These are phyloP conservation scores for Solanum pinnatisectum DNA, from an alignment of 257 asterid species.

Conservation along the genomic window DNA sequence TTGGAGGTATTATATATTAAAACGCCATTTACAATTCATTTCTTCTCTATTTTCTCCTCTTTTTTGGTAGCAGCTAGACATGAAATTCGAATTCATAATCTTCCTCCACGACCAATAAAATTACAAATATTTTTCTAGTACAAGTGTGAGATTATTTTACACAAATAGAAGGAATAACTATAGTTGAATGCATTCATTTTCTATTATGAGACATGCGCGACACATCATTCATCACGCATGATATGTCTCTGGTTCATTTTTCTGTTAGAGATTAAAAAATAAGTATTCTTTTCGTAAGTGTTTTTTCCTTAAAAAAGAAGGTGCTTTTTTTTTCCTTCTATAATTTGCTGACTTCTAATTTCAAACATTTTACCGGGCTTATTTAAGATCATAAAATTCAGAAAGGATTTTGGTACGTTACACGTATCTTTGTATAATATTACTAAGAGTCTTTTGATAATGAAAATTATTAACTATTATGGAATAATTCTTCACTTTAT, in stretches of 20 bases:
- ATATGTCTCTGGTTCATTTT: not conserved
- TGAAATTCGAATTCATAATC: too few species aligned
- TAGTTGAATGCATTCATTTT: not conserved
- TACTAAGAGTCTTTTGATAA: not conserved
- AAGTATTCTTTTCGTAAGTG: not conserved
- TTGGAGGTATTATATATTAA: not conserved
- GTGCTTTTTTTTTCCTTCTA: not conserved
- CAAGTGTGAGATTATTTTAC: not conserved
- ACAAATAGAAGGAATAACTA: not conserved
- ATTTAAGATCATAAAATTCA: not conserved
- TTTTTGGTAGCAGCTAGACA: not conserved
- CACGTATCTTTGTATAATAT: too few species aligned
- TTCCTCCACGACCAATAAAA: not conserved
- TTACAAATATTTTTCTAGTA: not conserved
- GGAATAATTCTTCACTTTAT: not conserved
- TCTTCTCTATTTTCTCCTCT: not conserved
- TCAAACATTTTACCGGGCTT: not conserved
- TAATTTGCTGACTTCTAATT: not conserved
- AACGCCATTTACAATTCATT: not conserved
- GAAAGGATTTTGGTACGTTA: too few species aligned
- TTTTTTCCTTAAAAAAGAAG: too few species aligned
- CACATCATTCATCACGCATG: too few species aligned
- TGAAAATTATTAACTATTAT: not conserved
- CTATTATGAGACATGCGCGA: too few species aligned
- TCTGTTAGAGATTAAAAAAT: too few species aligned